Evolutionary conservation across 2,329 filamentous ascomycete genomes (phyloP), one percentile per base, ranked within the genome.

Genomic region (Colletotrichum somersetense): DNA sequence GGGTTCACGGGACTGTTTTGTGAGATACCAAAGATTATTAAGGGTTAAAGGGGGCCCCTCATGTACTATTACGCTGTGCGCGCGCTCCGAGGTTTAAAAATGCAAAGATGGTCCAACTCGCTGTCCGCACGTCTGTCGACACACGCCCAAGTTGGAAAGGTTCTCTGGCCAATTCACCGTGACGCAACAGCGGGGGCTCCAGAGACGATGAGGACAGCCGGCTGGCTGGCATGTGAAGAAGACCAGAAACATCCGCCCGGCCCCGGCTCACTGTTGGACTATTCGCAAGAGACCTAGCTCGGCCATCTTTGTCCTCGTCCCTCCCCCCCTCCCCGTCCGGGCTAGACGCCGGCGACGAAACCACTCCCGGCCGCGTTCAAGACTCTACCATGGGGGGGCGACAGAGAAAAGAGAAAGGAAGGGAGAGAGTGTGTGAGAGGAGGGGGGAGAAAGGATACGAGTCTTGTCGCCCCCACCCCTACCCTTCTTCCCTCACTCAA

Each of bases 1-100:
- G 55, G 57, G 65, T 53, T 55, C 42, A 18, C 30, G 65, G 65
- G 46, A 62, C 38, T 67, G 65, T 40, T 67, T 64, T 67, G 56
- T 50, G 38, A 67, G 65, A 67, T 67, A 67, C 65, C 65, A 66
- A 66, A 62, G 55, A 67, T 62, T 50, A 61, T 42, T 18, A 61
- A 26, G 57, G 48, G 42, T 44, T 5, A 26, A 62, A 61, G 23
- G 33, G 33, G 26, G 30, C 26, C 50, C 26, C 38, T 33, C 20
- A n/a, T 65, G 62, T 57, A 65, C 38, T 40, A 64, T 8, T 62
- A 62, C 23, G 33, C 30, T 53, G 48, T 18, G 33, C 50, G 10
- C 16, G 26, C 26, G 50, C 50, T 18, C n/a, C 46, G 6, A 18
- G 50, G 26, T 18, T 2, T 53, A 14, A 33, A 53, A 53, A 53